A percentile compares a stretch with the other conserved stretches of the same genome.
These are phyloP conservation scores for Rhazya stricta DNA, from an alignment of 257 asterid genomes.

Conservation along the genomic window DNA sequence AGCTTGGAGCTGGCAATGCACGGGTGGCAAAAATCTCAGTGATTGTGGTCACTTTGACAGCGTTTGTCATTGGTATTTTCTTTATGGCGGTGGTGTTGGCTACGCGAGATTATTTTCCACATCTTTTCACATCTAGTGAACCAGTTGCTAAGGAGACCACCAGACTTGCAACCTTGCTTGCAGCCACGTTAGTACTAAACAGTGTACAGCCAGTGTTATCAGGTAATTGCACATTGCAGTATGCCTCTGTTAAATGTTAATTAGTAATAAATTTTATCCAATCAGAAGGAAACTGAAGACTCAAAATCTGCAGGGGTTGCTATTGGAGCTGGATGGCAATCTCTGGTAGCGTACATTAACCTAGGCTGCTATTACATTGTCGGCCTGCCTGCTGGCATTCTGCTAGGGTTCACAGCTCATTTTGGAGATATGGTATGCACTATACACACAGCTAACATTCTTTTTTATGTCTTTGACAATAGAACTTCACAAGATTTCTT, in stretches of 20 bases:
- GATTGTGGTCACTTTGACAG: constrained; percentile 60
- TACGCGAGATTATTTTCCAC: constrained; percentile 50
- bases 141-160: constrained; percentile 69
- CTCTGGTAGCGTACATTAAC: constrained; percentile 65
- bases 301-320: constrained; percentile 58
- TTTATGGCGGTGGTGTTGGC: constrained; percentile 41
- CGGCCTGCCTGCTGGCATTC: constrained; percentile 69
- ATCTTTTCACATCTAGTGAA: constrained; percentile 58
- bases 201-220: constrained; percentile 87
- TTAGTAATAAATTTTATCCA: background rate
- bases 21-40: constrained; percentile 68
- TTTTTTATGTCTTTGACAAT: background rate
- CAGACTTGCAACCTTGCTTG: constrained; percentile 52
- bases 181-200: constrained; percentile 50
- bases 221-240: constrained; percentile 31
- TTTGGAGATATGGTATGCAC: constrained; percentile 45
- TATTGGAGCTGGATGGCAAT: constrained; percentile 96
- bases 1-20: constrained; percentile 79
- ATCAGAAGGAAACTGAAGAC: background rate
- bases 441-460: background rate
- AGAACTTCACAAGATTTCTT: background rate
- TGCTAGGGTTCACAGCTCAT: constrained; percentile 57
- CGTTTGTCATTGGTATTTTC: constrained; percentile 43
- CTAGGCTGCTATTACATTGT: constrained; percentile 65
- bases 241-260: background rate